A percentile compares a stretch with the other conserved stretches of the same genome.
These are phyloP conservation scores for Brassica carinata DNA, from an alignment of 345 rosid genomes.

Conservation along the genomic window DNA sequence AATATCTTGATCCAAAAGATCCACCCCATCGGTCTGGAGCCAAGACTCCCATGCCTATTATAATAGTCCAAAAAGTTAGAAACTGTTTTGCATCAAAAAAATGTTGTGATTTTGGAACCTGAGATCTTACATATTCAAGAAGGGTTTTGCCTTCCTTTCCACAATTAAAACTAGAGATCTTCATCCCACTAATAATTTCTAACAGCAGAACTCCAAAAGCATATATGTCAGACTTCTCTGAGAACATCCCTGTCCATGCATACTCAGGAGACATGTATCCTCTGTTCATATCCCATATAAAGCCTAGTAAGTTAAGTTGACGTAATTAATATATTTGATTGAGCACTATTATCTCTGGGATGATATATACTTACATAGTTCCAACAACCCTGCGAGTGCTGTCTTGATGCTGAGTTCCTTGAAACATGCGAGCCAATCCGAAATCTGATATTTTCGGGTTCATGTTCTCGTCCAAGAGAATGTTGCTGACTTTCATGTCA, in stretches of 20 bases:
- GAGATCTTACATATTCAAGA: conserved; percentile 17
- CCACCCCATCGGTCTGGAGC: not conserved
- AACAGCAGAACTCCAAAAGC: conserved; percentile 60
- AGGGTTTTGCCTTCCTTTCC: conserved; percentile 27
- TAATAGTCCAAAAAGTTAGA: not conserved
- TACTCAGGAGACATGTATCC: conserved; percentile 80
- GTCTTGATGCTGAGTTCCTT: conserved; percentile 32
- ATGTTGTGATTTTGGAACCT: not conserved
- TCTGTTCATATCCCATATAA: conserved; percentile 32
- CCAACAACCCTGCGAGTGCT: conserved; percentile 34
- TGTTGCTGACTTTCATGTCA: conserved; percentile 43
- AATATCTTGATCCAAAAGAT: conserved; percentile 27
- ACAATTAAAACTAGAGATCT: conserved; percentile 27
- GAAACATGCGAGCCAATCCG: conserved; percentile 43
- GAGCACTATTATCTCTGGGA: not conserved
- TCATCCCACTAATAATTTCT: conserved; percentile 59
- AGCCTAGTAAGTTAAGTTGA: conserved; percentile 1
- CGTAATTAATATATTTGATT: not conserved
- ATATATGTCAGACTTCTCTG: conserved; percentile 63
- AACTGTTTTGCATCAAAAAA: not conserved
- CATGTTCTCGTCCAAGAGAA: conserved; percentile 42
- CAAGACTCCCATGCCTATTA: conserved; percentile 30
- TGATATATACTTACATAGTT: not conserved
- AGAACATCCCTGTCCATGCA: conserved; percentile 60
- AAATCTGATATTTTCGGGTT: conserved; percentile 49